These are phyloP conservation scores for Rubia balearica DNA, from an alignment of 305 asterid genomes.

Conservation along the genomic window DNA sequence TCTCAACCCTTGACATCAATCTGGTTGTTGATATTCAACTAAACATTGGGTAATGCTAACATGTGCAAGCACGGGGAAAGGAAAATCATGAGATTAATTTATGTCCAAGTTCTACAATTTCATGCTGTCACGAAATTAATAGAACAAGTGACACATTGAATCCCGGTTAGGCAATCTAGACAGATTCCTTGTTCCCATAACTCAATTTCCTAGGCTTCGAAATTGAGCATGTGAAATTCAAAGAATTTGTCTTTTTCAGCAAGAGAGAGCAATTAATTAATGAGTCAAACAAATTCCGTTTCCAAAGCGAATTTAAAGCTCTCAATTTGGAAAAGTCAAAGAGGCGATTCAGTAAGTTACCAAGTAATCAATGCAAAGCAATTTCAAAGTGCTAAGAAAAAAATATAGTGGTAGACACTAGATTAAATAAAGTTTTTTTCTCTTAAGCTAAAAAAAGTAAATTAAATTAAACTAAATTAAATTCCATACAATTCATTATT, in stretches of 20 bases:
- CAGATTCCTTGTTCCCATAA: not conserved
- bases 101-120: not conserved
- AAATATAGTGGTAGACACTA: too few relatives aligned
- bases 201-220: not conserved
- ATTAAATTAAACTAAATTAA: too few relatives aligned
- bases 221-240: conserved; percentile 3
- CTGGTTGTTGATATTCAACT: too few relatives aligned
- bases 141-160: not conserved
- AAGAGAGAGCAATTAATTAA: not conserved
- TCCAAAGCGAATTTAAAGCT: not conserved
- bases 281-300: not conserved
- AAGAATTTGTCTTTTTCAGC: not conserved
- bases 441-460: too few relatives aligned
- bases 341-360: not conserved
- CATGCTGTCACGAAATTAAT: not conserved
- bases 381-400: not conserved
- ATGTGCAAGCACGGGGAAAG: conserved; percentile 20
- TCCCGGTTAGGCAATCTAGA: conserved; percentile 8
- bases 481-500: too few relatives aligned
- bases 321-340: not conserved
- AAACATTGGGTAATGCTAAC: conserved; percentile 3
- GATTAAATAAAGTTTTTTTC: too few relatives aligned
- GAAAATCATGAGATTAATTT: not conserved
- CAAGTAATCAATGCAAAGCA: not conserved
- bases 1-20: too few relatives aligned